A percentile compares a stretch with the other conserved stretches of the same genome.
Evolutionary conservation across 305 asterid species (phyloP).

Genomic region (Euphrasia arctica): DNA sequence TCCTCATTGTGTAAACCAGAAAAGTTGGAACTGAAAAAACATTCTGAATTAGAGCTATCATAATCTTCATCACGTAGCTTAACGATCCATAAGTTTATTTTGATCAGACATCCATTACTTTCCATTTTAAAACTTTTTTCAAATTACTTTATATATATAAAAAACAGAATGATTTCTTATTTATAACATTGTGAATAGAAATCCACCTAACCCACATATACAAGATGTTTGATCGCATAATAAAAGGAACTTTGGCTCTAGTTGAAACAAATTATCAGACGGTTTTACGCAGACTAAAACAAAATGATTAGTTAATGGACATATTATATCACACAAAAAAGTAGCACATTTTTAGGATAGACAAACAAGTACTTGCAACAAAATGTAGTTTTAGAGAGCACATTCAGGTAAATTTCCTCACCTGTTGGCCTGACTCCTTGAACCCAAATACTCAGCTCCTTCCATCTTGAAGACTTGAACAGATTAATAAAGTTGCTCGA

Average conservation of each 20-base stretch:
- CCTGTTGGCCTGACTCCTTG: neutral
- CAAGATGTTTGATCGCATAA: neutral
- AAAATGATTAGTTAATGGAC: no score
- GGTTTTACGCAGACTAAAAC: no score
- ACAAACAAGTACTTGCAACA: conserved; percentile 11
- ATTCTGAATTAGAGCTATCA: neutral
- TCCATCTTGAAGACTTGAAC: neutral
- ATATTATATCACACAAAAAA: neutral
- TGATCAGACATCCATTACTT: neutral
- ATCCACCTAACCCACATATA: neutral
- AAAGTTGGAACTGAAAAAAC: neutral
- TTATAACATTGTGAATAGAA: neutral
- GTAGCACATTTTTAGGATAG: neutral
- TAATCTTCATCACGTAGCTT: neutral
- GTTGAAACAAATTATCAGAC: neutral
- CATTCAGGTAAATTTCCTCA: conserved; percentile 1
- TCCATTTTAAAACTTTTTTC: neutral
- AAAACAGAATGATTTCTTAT: neutral
- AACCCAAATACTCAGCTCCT: neutral
- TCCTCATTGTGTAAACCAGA: neutral
- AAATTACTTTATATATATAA: neutral
- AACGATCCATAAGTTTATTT: neutral
- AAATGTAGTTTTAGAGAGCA: neutral
- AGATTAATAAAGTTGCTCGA: neutral
- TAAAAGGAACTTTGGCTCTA: neutral